Conservation (phyloP, 2,329 filamentous ascomycete genomes). For the Colletotrichum sp. region DNA sequence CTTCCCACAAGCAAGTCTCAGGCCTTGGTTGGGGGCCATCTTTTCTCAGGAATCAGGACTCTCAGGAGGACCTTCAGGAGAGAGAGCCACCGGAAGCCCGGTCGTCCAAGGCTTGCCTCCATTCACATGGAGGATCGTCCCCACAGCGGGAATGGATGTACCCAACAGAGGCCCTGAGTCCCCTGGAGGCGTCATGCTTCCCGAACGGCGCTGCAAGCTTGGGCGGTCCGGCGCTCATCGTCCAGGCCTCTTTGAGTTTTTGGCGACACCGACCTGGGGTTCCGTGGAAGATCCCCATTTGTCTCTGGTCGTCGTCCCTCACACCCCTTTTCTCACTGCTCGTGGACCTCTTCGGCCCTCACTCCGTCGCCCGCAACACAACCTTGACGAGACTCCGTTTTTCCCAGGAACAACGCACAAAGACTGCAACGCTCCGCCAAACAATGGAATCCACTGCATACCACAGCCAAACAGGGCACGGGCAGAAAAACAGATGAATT, state of each 20-base stretch:
- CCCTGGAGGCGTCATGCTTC: conserved; percentile 13
- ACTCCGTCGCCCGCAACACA: neutral
- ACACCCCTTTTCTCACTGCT: neutral
- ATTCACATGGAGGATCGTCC: neutral
- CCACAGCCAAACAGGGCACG: neutral
- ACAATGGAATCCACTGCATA: neutral
- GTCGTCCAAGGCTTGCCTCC: neutral
- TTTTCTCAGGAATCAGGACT: neutral
- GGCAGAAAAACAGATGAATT: neutral
- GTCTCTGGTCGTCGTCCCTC: neutral
- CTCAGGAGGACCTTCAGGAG: neutral
- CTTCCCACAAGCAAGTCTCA: neutral
- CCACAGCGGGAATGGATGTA: neutral
- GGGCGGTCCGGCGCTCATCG: neutral
- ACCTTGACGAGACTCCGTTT: neutral
- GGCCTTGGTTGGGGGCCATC: neutral
- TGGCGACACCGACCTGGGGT: neutral
- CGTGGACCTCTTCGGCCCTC: conserved; percentile 8
- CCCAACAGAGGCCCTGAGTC: neutral
- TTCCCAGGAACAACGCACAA: neutral
- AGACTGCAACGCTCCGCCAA: neutral
- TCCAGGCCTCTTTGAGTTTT: neutral
- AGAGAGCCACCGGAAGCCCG: neutral
- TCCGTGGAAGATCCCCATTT: neutral
- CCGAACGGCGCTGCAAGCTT: conserved; percentile 14